phyloP scores from a whole-genome alignment of 2,329 filamentous ascomycete genomes.

The Paecilomyces dactylethromorphus region DNA sequence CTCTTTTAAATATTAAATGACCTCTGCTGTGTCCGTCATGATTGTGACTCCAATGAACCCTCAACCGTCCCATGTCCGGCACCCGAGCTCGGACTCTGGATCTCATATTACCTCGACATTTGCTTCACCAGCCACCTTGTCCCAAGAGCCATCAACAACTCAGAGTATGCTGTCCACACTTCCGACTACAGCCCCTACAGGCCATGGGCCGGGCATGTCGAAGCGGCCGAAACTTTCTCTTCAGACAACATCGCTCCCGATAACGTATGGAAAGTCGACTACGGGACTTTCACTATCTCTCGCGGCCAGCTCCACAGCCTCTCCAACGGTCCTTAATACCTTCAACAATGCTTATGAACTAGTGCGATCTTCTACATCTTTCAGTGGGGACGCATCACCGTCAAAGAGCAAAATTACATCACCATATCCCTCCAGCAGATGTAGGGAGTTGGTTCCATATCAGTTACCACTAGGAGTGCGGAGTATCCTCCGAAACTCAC shows the following conservation, averaged over 20 bases:
- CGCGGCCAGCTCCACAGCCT: slow-evolving; percentile 41
- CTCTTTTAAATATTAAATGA: background rate
- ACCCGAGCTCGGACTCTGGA: slow-evolving; percentile 3
- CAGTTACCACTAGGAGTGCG: slow-evolving; percentile 38
- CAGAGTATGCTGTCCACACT: slow-evolving; percentile 4
- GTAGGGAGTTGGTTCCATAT: slow-evolving; percentile 26
- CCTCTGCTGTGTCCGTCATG: slow-evolving; percentile 11
- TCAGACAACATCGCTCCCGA: slow-evolving; percentile 47
- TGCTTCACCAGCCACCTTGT: slow-evolving; percentile 3
- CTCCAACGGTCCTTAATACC: slow-evolving; percentile 56
- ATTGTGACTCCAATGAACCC: slow-evolving; percentile 16
- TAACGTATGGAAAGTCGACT: slow-evolving; percentile 50
- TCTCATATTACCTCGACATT: slow-evolving; percentile 12
- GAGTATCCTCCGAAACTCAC: slow-evolving; percentile 44
- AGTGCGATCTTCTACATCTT: slow-evolving; percentile 30
- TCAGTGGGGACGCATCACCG: slow-evolving; percentile 26
- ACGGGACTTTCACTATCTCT: slow-evolving; percentile 47
- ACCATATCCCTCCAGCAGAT: slow-evolving; percentile 17
- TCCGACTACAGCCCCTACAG: slow-evolving; percentile 6
- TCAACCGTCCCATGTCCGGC: slow-evolving; percentile 10
- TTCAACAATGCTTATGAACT: slow-evolving; percentile 54
- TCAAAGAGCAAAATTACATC: slow-evolving; percentile 10
- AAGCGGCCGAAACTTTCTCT: slow-evolving; percentile 55
- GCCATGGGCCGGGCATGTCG: slow-evolving; percentile 9
- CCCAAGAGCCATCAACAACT: slow-evolving; percentile 9